Base-by-base conservation (phyloP, 768 basidiomycete species). In the Pulveroboletus ravenelii region DNA sequence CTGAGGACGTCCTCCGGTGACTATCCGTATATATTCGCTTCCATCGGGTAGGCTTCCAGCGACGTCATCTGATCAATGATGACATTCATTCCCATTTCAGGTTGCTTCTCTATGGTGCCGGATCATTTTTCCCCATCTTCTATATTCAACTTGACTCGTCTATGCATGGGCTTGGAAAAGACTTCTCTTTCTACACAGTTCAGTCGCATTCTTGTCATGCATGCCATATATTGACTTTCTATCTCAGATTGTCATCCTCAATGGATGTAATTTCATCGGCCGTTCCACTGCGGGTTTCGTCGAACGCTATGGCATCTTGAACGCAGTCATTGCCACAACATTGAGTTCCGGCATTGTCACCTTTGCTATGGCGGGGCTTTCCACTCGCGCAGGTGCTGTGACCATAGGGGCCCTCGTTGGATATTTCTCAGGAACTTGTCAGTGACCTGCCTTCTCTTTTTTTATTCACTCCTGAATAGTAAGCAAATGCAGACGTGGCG, bases 111-210 rank as follows among this genome's bases (percentile, higher is more conserved):
- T 59, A 48, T 45, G 62, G 54, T 10, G 62, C 62, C n/a, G 61
- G 61, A 3, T 45, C 57, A 4, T 59, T 57, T 36, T 57, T 54
- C 3, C 56, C 56, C 5, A 25, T 45, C 52, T 79, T 80, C 61
- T 84, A 78, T 57, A 64, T 84, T 15, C 83, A 84, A 50, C 66
- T 83, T 13, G 74, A 79, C 47, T 74, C 81, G 8, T 71, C 76
- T 30, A 69, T 70, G 48, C 76, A 78, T 49, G 75, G 76, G 2
- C 64, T 81, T 29, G 63, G 68, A 13, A 58, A 68, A 17, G 62
- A 57, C 25, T 66, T 84, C 12, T 77, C 82, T 1, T 84, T 84
- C 58, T 82, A 82, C 56, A 74, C 73, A 42, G 82, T 82, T 47
- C 27, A 68, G 29, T 37, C 25, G 3, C 6, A 30, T 45, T 48